These are phyloP conservation scores for Colletotrichum tanaceti DNA, from an alignment of 2,329 filamentous ascomycete genomes.

Conservation along the genomic window DNA sequence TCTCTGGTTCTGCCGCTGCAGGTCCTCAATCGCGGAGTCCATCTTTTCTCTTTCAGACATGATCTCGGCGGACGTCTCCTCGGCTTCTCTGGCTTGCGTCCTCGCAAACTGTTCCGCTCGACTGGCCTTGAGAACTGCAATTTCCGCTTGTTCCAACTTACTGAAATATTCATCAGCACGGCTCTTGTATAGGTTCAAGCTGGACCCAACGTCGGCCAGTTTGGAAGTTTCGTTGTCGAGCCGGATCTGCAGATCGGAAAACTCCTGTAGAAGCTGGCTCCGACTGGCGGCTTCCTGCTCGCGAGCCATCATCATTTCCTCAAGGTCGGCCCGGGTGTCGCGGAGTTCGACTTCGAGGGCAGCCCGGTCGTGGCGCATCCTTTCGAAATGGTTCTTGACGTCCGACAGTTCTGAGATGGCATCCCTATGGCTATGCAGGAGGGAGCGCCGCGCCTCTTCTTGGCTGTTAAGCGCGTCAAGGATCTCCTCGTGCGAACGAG, in stretches of 20 bases:
- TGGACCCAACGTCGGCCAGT: constrained; percentile 84
- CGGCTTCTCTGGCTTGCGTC: constrained; percentile 87
- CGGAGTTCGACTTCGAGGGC: constrained; percentile 87
- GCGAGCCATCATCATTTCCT: constrained; percentile 80
- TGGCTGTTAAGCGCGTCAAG: constrained; percentile 93
- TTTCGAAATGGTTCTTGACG: constrained; percentile 87
- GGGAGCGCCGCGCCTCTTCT: constrained; percentile 84
- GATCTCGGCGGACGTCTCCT: constrained; percentile 88
- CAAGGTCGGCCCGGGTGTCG: constrained; percentile 83
- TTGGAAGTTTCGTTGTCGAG: constrained; percentile 90
- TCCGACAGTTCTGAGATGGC: constrained; percentile 87
- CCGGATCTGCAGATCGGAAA: constrained; percentile 91
- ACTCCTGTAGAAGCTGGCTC: constrained; percentile 89
- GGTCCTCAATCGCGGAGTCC: constrained; percentile 86
- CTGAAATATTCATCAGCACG: constrained; percentile 96
- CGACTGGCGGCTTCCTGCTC: constrained; percentile 92
- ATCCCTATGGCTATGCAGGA: constrained; percentile 87
- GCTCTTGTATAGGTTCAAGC: constrained; percentile 88
- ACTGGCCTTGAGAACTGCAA: constrained; percentile 90
- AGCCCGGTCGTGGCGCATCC: constrained; percentile 83
- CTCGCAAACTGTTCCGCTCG: constrained; percentile 95
- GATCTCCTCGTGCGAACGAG: constrained; percentile 93
- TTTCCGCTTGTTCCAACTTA: constrained; percentile 96
- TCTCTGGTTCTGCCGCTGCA: constrained; percentile 88
- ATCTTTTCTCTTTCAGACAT: constrained; percentile 94